phyloP scores from a whole-genome alignment of 2,329 filamentous ascomycete species.

The Colletotrichum agaves region DNA sequence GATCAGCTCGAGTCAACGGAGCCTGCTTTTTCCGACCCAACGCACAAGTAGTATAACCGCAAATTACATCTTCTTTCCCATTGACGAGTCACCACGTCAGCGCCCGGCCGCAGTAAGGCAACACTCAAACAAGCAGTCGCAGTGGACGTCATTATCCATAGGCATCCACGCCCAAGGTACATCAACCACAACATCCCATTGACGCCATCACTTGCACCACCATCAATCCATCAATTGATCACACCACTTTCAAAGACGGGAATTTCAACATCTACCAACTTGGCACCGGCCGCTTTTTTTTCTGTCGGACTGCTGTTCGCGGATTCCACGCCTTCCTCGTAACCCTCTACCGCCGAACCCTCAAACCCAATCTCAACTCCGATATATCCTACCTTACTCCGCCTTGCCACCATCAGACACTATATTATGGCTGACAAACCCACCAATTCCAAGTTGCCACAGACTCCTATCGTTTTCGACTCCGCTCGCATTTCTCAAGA shows the following conservation, averaged over 20 bases:
- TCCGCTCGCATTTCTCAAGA: constrained; percentile 28
- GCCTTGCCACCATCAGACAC: constrained; percentile 33
- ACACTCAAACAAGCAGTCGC: constrained; percentile 10
- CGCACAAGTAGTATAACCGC: constrained; percentile 15
- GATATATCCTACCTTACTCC: constrained; percentile 36
- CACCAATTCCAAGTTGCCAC: constrained; percentile 28
- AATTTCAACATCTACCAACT: background rate
- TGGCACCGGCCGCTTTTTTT: background rate
- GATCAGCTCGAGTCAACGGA: constrained; percentile 22
- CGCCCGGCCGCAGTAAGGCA: constrained; percentile 23
- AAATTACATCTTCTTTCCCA: constrained; percentile 16
- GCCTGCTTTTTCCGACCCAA: background rate
- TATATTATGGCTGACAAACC: constrained; percentile 39
- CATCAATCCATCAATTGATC: constrained; percentile 9
- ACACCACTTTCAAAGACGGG: constrained; percentile 4
- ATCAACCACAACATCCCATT: constrained; percentile 21
- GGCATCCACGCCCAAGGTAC: constrained; percentile 1
- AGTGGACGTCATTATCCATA: constrained; percentile 30
- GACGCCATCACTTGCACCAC: constrained; percentile 19
- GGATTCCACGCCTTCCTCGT: background rate
- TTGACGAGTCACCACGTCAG: constrained; percentile 17
- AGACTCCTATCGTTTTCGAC: constrained; percentile 48
- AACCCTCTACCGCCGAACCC: constrained; percentile 12
- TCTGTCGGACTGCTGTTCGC: background rate
- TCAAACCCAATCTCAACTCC: constrained; percentile 27